Conservation (phyloP, 139 green algal genomes). For the Chlamydomonas sp. region DNA sequence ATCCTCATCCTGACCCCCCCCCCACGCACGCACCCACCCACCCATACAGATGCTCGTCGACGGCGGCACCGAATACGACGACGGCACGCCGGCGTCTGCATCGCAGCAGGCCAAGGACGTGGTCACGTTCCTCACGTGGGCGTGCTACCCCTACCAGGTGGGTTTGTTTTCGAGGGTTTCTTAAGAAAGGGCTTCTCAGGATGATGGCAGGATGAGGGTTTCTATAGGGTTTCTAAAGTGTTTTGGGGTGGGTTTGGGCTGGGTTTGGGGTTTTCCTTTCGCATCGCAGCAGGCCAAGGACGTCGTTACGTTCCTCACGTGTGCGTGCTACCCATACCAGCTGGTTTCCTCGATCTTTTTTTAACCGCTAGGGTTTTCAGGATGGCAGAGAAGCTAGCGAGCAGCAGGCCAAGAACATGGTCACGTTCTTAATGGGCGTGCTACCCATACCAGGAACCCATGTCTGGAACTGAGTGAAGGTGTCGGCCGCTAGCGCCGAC, state of each 20-base stretch:
- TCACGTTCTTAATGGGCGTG: too few species aligned
- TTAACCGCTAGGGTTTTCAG: too few species aligned
- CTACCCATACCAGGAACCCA: too few species aligned
- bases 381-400: too few species aligned
- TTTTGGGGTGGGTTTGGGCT: too few species aligned
- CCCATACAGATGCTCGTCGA: conserved; percentile 95
- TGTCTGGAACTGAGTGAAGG: too few species aligned
- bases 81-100: conserved; percentile 86
- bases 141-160: conserved; percentile 63
- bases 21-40: too few species aligned
- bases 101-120: conserved; percentile 93
- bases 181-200: background rate
- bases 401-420: too few species aligned
- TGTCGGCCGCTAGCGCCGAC: too few species aligned
- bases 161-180: background rate
- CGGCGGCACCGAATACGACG: conserved; percentile 95
- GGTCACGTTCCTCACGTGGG: conserved; percentile 87
- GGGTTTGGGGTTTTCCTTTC: too few species aligned
- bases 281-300: conserved; percentile 90
- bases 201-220: background rate
- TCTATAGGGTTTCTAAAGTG: background rate
- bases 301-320: conserved; percentile 14
- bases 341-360: too few species aligned
- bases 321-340: conserved; percentile 16
- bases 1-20: too few species aligned